Conservation (phyloP, 2,329 filamentous ascomycete species). For the Pseudocercospora crystallina region DNA sequence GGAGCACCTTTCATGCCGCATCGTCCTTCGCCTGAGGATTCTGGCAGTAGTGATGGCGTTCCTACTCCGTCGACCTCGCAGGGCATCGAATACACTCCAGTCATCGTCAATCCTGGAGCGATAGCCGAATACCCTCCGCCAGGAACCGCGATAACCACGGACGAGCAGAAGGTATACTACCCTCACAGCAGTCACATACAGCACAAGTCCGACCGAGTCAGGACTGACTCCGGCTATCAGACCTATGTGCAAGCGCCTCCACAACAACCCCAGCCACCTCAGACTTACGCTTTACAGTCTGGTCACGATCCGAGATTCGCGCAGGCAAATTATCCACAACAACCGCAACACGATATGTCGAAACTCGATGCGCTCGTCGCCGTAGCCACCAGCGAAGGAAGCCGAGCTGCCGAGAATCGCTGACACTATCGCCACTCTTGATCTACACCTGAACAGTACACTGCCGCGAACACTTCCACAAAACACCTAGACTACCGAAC, state of each 20-base stretch:
- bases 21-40: slow-evolving; percentile 56
- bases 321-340: slow-evolving; percentile 26
- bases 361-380: slow-evolving; percentile 64
- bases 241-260: slow-evolving; percentile 25
- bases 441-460: background rate
- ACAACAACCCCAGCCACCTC: slow-evolving; percentile 23
- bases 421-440: background rate
- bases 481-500: background rate
- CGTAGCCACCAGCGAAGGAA: slow-evolving; percentile 59
- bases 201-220: slow-evolving; percentile 30
- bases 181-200: slow-evolving; percentile 10
- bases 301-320: slow-evolving; percentile 35
- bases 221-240: slow-evolving; percentile 37
- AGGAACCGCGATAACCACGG: slow-evolving; percentile 32
- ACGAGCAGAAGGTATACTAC: slow-evolving; percentile 41
- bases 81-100: slow-evolving; percentile 52
- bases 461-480: background rate
- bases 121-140: slow-evolving; percentile 46
- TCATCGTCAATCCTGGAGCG: slow-evolving; percentile 53
- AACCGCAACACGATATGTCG: slow-evolving; percentile 49
- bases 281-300: slow-evolving; percentile 36
- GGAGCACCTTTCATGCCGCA: slow-evolving; percentile 31
- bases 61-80: slow-evolving; percentile 53
- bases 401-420: slow-evolving; percentile 34
- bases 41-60: slow-evolving; percentile 55